These are phyloP conservation scores for Trypanosoma melophagium DNA, from an alignment of 208 protist species.

Conservation along the genomic window DNA sequence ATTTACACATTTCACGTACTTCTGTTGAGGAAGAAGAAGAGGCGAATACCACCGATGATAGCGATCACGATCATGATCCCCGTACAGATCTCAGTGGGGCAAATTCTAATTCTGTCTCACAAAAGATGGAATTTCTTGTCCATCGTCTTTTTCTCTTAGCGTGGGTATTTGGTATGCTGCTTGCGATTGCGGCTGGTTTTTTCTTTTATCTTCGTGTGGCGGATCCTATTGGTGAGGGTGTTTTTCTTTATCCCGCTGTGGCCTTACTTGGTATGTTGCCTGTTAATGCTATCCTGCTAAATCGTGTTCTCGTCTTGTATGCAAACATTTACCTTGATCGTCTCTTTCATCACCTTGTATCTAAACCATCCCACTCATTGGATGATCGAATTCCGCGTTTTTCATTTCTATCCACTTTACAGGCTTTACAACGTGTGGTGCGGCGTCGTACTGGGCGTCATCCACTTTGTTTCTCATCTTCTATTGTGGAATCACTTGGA, in stretches of 20 bases:
- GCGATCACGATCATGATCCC: conserved; percentile 75
- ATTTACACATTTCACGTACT: conserved; percentile 35
- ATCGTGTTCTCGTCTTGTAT: conserved; percentile 78
- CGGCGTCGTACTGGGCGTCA: conserved; percentile 46
- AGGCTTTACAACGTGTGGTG: conserved; percentile 54
- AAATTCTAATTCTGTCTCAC: conserved; percentile 75
- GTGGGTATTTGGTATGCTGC: conserved; percentile 63
- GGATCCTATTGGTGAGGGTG: conserved; percentile 52
- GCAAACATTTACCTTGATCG: conserved; percentile 84
- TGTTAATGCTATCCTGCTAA: conserved; percentile 80
- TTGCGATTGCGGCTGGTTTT: conserved; percentile 44
- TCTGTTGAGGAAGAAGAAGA: conserved; percentile 65
- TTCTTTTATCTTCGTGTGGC: conserved; percentile 40
- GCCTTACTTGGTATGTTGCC: conserved; percentile 83
- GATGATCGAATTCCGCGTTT: conserved; percentile 83
- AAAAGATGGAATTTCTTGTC: conserved; percentile 86
- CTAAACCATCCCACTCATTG: conserved; percentile 52
- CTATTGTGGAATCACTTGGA: conserved; percentile 79
- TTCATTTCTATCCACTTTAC: conserved; percentile 58
- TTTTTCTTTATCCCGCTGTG: conserved; percentile 67
- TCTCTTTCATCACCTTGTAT: conserved; percentile 78
- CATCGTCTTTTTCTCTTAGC: conserved; percentile 72
- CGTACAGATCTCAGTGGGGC: conserved; percentile 56
- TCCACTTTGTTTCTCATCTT: conserved; percentile 72
- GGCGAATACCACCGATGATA: conserved; percentile 68